phyloP scores from a whole-genome alignment of 2,329 filamentous ascomycete species.

The Mycocentrospora acerina region DNA sequence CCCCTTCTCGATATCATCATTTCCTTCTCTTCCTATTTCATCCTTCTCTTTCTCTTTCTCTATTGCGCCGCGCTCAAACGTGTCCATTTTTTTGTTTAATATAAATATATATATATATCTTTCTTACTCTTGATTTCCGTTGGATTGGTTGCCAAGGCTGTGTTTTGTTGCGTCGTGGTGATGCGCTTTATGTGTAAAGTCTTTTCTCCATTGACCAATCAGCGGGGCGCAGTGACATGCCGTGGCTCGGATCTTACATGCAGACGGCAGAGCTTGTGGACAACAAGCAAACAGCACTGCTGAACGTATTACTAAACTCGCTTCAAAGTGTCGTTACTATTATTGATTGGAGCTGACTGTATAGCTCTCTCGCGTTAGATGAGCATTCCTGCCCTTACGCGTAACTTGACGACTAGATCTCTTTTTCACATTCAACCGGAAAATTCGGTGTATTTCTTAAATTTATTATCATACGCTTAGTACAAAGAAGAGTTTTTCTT shows the following conservation, averaged over 20 bases:
- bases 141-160: neutral
- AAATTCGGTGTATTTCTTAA: no score
- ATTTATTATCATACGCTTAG: no score
- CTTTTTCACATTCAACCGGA: no score
- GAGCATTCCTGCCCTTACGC: no score
- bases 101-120: no score
- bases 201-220: constrained; percentile 7
- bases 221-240: constrained; percentile 9
- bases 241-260: constrained; percentile 2
- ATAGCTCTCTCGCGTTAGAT: no score
- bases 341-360: no score
- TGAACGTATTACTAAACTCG: constrained; percentile 18
- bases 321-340: no score
- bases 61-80: constrained; percentile 14
- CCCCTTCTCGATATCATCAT: constrained; percentile 14
- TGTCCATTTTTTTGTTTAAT: constrained; percentile 16
- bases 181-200: constrained; percentile 1
- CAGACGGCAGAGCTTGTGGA: constrained; percentile 4
- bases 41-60: constrained; percentile 4
- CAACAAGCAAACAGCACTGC: constrained; percentile 3
- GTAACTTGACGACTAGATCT: no score
- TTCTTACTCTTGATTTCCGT: neutral
- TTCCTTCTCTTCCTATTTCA: neutral
- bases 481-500: no score
- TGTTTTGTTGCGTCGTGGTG: neutral